phyloP scores from a whole-genome alignment of 2,329 filamentous ascomycete species.

The Didymella glomerata region DNA sequence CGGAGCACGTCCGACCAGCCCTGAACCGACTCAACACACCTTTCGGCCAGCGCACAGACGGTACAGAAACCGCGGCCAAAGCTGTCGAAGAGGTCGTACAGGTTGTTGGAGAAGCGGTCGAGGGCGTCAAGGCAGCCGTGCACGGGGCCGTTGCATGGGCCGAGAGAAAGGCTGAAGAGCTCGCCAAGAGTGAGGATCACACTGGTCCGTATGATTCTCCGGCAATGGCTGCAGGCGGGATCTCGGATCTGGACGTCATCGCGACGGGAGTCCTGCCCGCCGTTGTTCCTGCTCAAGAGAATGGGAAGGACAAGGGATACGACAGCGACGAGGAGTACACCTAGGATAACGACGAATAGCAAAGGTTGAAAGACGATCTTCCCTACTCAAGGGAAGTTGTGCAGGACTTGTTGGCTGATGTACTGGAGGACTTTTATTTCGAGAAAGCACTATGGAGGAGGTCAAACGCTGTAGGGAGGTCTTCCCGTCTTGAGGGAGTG shows the following conservation, averaged over 20 bases:
- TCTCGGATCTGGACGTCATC: slow-evolving; percentile 46
- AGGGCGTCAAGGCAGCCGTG: slow-evolving; percentile 33
- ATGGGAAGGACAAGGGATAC: slow-evolving; percentile 19
- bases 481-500: neutral
- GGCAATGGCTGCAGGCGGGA: slow-evolving; percentile 39
- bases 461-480: neutral
- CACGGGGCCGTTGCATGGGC: slow-evolving; percentile 38
- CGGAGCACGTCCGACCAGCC: neutral
- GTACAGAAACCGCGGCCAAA: slow-evolving; percentile 26
- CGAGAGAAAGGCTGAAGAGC: slow-evolving; percentile 36
- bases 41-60: slow-evolving; percentile 21
- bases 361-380: neutral
- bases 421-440: neutral
- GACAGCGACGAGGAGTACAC: neutral
- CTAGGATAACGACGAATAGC: neutral
- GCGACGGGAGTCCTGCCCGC: slow-evolving; percentile 41
- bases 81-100: slow-evolving; percentile 29
- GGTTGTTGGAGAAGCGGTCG: slow-evolving; percentile 24
- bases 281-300: slow-evolving; percentile 26
- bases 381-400: neutral
- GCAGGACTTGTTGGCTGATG: neutral
- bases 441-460: neutral
- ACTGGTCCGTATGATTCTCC: slow-evolving; percentile 46
- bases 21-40: slow-evolving; percentile 6
- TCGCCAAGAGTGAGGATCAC: slow-evolving; percentile 33